Base-by-base conservation (phyloP, 805 yeast species). In the Starmerella floris region DNA sequence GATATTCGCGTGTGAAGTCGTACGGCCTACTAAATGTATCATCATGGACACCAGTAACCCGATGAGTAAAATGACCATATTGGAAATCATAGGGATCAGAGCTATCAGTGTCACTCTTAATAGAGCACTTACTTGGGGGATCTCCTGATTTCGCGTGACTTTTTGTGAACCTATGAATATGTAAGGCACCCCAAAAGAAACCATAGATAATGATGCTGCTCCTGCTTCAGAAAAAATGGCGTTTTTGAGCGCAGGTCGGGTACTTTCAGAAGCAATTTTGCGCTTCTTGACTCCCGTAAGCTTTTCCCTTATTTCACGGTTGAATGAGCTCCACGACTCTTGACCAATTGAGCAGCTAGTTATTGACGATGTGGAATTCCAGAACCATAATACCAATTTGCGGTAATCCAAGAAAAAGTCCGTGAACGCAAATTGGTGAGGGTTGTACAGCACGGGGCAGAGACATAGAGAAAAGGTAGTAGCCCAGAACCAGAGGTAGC, bases 401-500 rank as follows among this genome's bases (percentile, higher is more conserved):
- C 87, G 71, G 71, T 87, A 85, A 63, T 85, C 96, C 61, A 82
- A 72, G 62, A 84, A 81, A 72, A 78, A 85, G 62, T 83, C 94
- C 56, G 76, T 79, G 77, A 83, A 74, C 37, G 91, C 73, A 61
- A 84, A 85, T 67, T 85, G 95, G 66, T 85, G 95, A 28, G 96
- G 95, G 63, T 85, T 85, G 74, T 82, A 85, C 39, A 85, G 59
- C 58, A 83, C 80, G 54, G 96, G 96, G 40, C 95, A 76, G 54
- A 83, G 72, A 67, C 83, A 72, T 57, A 87, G 69, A 1, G 95
- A 77, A 23, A 84, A 71, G 50, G 83, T 69, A 13, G 93, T 79
- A 43, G 85, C 78, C 95, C 95, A 85, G 72, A 85, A 85, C 94
- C 95, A 85, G 44, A 85, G 65, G 51, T 84, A 69, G 35, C 94